Evolutionary conservation across 2,329 filamentous ascomycete species (phyloP).

Genomic region (Aspergillus sp.): DNA sequence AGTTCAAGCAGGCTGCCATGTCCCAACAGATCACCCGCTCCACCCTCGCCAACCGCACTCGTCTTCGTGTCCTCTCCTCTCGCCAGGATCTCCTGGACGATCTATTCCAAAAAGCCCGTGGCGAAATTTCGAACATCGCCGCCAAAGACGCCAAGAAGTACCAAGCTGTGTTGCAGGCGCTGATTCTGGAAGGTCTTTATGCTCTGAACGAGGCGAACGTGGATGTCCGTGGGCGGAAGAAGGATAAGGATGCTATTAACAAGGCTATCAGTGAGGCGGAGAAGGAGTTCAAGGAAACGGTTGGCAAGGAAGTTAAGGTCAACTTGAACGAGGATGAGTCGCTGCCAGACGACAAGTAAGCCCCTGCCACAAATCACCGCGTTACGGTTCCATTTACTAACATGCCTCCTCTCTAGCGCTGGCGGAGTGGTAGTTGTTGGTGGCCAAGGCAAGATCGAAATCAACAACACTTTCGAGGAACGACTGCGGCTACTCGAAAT

Average conservation of each 20-base stretch:
- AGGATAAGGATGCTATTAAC: conserved; percentile 72
- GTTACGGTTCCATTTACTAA: conserved; percentile 7
- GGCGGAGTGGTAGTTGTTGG: conserved; percentile 82
- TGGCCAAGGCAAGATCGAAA: conserved; percentile 88
- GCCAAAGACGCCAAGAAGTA: conserved; percentile 63
- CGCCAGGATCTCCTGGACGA: conserved; percentile 88
- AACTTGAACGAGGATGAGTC: conserved; percentile 76
- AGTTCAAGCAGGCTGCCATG: conserved; percentile 98
- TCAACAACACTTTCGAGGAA: conserved; percentile 97
- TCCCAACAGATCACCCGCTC: conserved; percentile 98
- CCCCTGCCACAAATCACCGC: conserved; percentile 26
- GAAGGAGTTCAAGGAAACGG: conserved; percentile 79
- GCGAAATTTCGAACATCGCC: conserved; percentile 66
- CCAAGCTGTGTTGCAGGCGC: conserved; percentile 70
- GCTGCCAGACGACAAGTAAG: conserved; percentile 80
- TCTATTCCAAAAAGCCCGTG: conserved; percentile 79
- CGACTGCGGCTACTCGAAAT: conserved; percentile 81
- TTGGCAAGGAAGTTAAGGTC: conserved; percentile 67
- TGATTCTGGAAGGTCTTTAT: conserved; percentile 89
- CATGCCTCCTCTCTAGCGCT: conserved; percentile 55
- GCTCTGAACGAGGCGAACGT: conserved; percentile 79
- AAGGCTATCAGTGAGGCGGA: conserved; percentile 75
- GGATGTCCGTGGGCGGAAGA: conserved; percentile 72
- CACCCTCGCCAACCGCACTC: conserved; percentile 92
- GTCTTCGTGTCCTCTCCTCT: conserved; percentile 81